These are phyloP conservation scores for Rhytidiadelphus loreus DNA, from an alignment of 225 moss, liverwort and hornwort species.

Conservation along the genomic window DNA sequence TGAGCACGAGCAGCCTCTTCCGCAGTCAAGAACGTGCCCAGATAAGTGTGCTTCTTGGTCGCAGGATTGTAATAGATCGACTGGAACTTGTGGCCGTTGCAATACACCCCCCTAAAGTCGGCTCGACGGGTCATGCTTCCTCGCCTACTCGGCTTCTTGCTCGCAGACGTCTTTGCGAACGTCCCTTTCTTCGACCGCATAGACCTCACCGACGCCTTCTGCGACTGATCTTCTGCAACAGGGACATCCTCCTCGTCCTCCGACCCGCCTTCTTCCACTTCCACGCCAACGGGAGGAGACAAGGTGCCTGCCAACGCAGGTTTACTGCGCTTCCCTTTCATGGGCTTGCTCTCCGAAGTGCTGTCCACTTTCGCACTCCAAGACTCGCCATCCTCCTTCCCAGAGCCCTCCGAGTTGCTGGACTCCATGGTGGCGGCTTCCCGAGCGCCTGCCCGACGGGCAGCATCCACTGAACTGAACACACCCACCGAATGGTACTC, in stretches of 20 bases:
- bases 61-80: constrained; percentile 76
- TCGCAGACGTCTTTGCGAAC: not conserved
- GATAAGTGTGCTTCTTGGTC: constrained; percentile 69
- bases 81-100: constrained; percentile 81
- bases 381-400: constrained; percentile 19
- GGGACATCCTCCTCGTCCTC: constrained; percentile 7
- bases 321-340: constrained; percentile 37
- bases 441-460: constrained; percentile 29
- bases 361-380: constrained; percentile 17
- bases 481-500: constrained; percentile 61
- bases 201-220: constrained; percentile 12
- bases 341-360: constrained; percentile 5
- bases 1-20: constrained; percentile 81
- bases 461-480: constrained; percentile 48
- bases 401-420: constrained; percentile 33
- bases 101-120: constrained; percentile 72
- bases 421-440: constrained; percentile 30
- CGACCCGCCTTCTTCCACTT: not conserved
- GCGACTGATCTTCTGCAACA: not conserved
- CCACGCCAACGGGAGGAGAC: not conserved
- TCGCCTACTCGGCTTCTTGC: constrained; percentile 28
- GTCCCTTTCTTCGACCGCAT: constrained; percentile 39
- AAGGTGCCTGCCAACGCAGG: not conserved
- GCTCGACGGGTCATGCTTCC: constrained; percentile 49
- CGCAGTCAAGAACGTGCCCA: constrained; percentile 71